phyloP scores from a whole-genome alignment of 2,329 filamentous ascomycete genomes.

The Fusarium verrucosum region DNA sequence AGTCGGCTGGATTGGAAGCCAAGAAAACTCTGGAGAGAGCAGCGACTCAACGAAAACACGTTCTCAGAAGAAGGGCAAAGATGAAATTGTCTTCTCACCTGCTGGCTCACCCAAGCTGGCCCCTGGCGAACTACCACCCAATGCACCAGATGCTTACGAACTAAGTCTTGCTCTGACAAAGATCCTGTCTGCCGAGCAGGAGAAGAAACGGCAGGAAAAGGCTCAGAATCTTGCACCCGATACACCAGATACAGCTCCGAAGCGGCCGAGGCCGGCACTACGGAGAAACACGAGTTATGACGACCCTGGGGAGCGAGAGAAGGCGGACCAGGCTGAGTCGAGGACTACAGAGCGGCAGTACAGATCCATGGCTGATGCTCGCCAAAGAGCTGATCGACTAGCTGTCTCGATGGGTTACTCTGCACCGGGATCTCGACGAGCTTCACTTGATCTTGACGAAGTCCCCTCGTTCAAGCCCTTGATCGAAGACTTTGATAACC shows the following conservation, averaged over 20 bases:
- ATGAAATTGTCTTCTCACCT: slow-evolving; percentile 42
- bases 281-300: slow-evolving; percentile 57
- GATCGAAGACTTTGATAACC: slow-evolving; percentile 44
- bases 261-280: slow-evolving; percentile 51
- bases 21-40: slow-evolving; percentile 35
- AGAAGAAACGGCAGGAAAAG: slow-evolving; percentile 35
- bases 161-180: slow-evolving; percentile 52
- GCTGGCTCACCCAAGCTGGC: slow-evolving; percentile 42
- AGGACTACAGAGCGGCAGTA: slow-evolving; percentile 51
- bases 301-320: slow-evolving; percentile 52
- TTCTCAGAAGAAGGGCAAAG: slow-evolving; percentile 8
- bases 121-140: slow-evolving; percentile 43
- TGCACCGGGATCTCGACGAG: slow-evolving; percentile 50
- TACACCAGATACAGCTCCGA: slow-evolving; percentile 36
- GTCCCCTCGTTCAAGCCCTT: slow-evolving; percentile 47
- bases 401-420: slow-evolving; percentile 54
- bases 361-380: slow-evolving; percentile 53
- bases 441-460: slow-evolving; percentile 46
- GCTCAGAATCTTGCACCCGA: slow-evolving; percentile 1
- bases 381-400: slow-evolving; percentile 51
- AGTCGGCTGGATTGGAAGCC: slow-evolving; percentile 51
- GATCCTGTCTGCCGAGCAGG: slow-evolving; percentile 49
- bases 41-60: background rate
- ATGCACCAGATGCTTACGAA: slow-evolving; percentile 52
- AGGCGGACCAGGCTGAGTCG: slow-evolving; percentile 53